Evolutionary conservation across 257 asterid species (phyloP), one percentile per base, ranked within the genome.

Genomic region (Salvia rosmarinus): DNA sequence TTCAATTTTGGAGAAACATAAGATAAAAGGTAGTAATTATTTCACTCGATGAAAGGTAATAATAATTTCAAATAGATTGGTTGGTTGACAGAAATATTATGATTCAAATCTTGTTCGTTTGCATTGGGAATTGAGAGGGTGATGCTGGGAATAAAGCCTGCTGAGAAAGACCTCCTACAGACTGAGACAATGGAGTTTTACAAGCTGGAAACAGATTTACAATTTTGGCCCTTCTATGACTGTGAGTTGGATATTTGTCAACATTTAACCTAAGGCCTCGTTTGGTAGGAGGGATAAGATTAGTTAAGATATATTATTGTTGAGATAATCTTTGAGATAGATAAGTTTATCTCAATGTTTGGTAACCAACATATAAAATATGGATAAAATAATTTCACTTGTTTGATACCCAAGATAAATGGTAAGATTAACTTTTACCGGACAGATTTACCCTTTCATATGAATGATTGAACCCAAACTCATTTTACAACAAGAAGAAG

Each of bases 261-360:
- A 68, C 61, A 51, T 76, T 72, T 75, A 79, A 72, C 81, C 54
- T n/a, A n/a, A n/a, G n/a, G n/a, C n/a, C n/a, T n/a, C n/a, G n/a
- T n/a, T n/a, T n/a, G n/a, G n/a, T n/a, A n/a, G n/a, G n/a, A n/a
- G n/a, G n/a, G n/a, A n/a, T n/a, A n/a, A n/a, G n/a, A n/a, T n/a
- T n/a, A n/a, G n/a, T n/a, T n/a, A n/a, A n/a, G n/a, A n/a, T n/a
- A n/a, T n/a, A n/a, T n/a, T n/a, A n/a, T n/a, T n/a, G n/a, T n/a
- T n/a, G n/a, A n/a, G n/a, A n/a, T n/a, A n/a, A n/a, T n/a, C n/a
- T n/a, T n/a, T n/a, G n/a, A n/a, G n/a, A n/a, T n/a, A n/a, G n/a
- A n/a, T n/a, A n/a, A n/a, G n/a, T n/a, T n/a, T n/a, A n/a, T n/a
- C n/a, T n/a, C n/a, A n/a, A n/a, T n/a, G n/a, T n/a, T n/a, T n/a